Percentiles rank a stretch among this genome's conserved stretches.
phyloP scores from a whole-genome alignment of 768 basidiomycete genomes.

The Amanita brunnescens region DNA sequence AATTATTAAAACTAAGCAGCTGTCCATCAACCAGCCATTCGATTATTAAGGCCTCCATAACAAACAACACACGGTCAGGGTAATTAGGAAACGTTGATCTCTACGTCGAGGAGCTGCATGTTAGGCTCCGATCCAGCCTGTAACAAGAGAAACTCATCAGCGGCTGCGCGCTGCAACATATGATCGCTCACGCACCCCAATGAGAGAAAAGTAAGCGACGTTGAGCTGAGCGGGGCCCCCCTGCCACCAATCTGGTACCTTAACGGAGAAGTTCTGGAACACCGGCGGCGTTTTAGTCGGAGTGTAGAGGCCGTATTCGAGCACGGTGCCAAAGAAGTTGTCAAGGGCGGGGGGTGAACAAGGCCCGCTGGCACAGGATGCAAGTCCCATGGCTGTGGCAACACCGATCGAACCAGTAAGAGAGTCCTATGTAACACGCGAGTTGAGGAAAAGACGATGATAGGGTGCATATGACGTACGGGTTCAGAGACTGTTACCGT shows the following conservation, averaged over 20 bases:
- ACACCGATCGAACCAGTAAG: constrained; percentile 35
- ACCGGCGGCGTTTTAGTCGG: constrained; percentile 26
- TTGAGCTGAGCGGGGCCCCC: constrained; percentile 26
- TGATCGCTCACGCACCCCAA: constrained; percentile 29
- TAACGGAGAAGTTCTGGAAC: constrained; percentile 37
- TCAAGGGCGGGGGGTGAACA: constrained; percentile 17
- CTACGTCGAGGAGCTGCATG: neutral
- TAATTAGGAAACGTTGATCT: neutral
- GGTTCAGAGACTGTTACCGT: constrained; percentile 29
- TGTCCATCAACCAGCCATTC: too few relatives aligned
- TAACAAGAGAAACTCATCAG: neutral
- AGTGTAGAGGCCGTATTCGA: constrained; percentile 37
- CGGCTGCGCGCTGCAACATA: too few relatives aligned
- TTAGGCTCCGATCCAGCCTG: too few relatives aligned
- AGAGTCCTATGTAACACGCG: constrained; percentile 19
- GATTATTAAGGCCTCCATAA: too few relatives aligned
- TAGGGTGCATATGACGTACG: constrained; percentile 17
- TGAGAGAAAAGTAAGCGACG: constrained; percentile 27
- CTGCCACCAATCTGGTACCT: constrained; percentile 21
- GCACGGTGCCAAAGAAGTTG: constrained; percentile 28
- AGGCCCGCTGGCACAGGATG: constrained; percentile 22
- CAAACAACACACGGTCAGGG: neutral
- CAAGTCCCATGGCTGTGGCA: constrained; percentile 35
- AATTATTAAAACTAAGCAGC: too few relatives aligned
- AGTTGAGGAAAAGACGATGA: too few relatives aligned